Evolutionary conservation across 2,329 filamentous ascomycete species (phyloP), one percentile per base, ranked within the genome.

Genomic region (Trichoderma koningii): DNA sequence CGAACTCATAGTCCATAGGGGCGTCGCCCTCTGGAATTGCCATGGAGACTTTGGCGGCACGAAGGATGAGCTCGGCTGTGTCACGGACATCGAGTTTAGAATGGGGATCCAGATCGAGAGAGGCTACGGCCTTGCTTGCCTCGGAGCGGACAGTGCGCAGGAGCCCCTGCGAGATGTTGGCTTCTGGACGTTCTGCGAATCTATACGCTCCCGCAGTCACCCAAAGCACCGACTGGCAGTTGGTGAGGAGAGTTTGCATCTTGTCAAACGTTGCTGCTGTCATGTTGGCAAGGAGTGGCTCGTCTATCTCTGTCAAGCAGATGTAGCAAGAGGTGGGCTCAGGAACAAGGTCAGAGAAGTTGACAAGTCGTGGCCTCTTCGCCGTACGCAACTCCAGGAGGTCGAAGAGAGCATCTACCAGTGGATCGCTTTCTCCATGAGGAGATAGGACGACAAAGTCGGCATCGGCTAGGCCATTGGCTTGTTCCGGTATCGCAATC

Each of bases 111-210:
- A 83, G 71, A 55, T 83, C 81, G 0, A 84, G 72, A 1, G 78
- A 81, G 1, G 79, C 78, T 17, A 80, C 79, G 14, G 74, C 75
- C 55, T 81, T 77, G 26, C 76, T 75, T 1, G 78, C 77, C 68
- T 83, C 81, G 1, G 81, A 82, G 1, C 81, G 79, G 23, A 83
- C 74, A 1, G 77, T 79, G 38, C 81, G 75, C 65, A 78, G 76
- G 3, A 83, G 72, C 34, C 81, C 81, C 9, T 77, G 75, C 0
- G 81, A 73, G 73, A 83, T 79, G 69, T 81, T 81, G 56, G 76
- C 70, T 52, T 78, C 74, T 3, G 75, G 80, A 66, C 73, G 76
- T 12, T 72, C 66, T 5, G 75, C 75, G 34, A 73, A 73, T 17
- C 72, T 71, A 62, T 78, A 80, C 0, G 77, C 78, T 9, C 79